These are phyloP conservation scores for Eucalyptus marginata DNA, from an alignment of 345 rosid species.

Conservation along the genomic window DNA sequence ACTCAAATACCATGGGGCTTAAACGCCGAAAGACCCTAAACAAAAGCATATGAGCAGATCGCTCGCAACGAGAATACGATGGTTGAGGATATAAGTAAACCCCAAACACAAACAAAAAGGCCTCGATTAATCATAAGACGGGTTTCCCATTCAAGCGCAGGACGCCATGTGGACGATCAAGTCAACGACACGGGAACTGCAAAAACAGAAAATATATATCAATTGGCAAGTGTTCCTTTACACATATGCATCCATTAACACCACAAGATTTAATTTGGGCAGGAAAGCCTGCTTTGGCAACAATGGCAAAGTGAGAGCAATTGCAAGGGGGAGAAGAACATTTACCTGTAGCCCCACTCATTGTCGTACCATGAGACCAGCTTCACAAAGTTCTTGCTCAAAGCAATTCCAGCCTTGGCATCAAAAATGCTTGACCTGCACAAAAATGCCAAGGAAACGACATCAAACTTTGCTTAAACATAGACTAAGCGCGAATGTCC, in stretches of 20 bases:
- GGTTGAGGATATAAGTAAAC: fast-evolving
- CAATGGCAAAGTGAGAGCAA: too few relatives aligned
- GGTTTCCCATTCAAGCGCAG: not conserved
- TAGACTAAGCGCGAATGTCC: not conserved
- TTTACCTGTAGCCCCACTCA: constrained; percentile 90
- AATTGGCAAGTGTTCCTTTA: not conserved
- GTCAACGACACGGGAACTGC: constrained; percentile 74
- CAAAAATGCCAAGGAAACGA: not conserved
- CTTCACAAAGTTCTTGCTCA: constrained; percentile 60
- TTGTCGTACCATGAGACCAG: constrained; percentile 88
- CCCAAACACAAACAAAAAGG: not conserved
- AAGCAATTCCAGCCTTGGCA: constrained; percentile 86
- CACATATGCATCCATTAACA: not conserved
- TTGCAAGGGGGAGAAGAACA: too few relatives aligned
- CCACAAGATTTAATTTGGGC: not conserved
- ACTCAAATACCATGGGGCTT: not conserved
- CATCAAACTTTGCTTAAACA: not conserved
- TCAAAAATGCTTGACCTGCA: constrained; percentile 93
- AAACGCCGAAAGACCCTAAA: not conserved
- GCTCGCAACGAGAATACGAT: fast-evolving
- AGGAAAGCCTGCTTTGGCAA: not conserved
- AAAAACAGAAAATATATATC: not conserved
- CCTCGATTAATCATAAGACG: not conserved
- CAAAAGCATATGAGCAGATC: not conserved
- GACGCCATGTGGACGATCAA: constrained; percentile 63